phyloP scores from a whole-genome alignment of 192 early-diverging fungal species.

The Entomortierella parvispora region DNA sequence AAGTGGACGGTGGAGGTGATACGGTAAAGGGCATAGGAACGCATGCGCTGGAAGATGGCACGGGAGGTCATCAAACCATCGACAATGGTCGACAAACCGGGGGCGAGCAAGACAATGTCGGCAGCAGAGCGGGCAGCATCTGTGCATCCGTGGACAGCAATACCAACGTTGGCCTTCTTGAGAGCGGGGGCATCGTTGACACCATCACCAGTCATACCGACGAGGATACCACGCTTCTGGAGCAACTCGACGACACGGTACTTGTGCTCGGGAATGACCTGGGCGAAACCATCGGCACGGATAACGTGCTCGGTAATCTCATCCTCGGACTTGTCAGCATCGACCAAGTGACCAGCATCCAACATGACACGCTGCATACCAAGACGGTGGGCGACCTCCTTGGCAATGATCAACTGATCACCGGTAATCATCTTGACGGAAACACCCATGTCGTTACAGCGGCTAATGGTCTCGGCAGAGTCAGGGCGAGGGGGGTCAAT shows the following conservation, averaged over 20 bases:
- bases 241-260: constrained; percentile 96
- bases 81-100: constrained; percentile 87
- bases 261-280: constrained; percentile 99
- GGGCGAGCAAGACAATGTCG: constrained; percentile 92
- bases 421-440: constrained; percentile 94
- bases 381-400: constrained; percentile 85
- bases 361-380: constrained; percentile 90
- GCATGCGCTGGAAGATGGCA: constrained; percentile 92
- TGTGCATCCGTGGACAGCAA: constrained; percentile 95
- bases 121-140: constrained; percentile 96
- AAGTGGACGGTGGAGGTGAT: constrained; percentile 94
- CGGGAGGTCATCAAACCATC: constrained; percentile 85
- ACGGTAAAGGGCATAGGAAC: constrained; percentile 87
- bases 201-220: constrained; percentile 98
- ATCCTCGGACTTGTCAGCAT: constrained; percentile 80
- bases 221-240: constrained; percentile 85
- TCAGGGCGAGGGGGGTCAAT: constrained; percentile 86
- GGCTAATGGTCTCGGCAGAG: constrained; percentile 82
- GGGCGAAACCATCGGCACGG: constrained; percentile 95
- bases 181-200: constrained; percentile 98
- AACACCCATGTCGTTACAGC: constrained; percentile 83
- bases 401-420: constrained; percentile 90
- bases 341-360: constrained; percentile 86
- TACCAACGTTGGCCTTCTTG: constrained; percentile 98
- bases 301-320: constrained; percentile 85